Evolutionary conservation across 1,284 basidiomycete genomes (phyloP).

Genomic region (Apiotrichum porosum): DNA sequence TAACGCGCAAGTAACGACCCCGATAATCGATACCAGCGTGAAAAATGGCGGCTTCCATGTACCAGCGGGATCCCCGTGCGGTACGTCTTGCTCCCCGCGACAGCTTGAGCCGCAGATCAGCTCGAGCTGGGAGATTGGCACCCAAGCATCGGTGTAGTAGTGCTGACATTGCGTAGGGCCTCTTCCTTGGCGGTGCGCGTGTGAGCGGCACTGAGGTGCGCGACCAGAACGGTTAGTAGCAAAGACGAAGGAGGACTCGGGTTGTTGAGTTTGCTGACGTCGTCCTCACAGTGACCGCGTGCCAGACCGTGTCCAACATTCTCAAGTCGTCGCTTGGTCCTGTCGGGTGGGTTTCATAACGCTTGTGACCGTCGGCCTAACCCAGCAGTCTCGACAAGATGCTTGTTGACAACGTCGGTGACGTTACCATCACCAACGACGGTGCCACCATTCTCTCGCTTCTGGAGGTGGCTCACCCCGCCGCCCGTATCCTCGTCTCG

Average conservation of each 20-base stretch:
- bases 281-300: conserved; percentile 70
- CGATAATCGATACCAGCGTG: neutral
- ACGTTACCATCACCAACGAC: conserved; percentile 99
- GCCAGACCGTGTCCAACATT: conserved; percentile 94
- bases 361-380: too few species aligned
- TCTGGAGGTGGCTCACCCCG: conserved; percentile 87
- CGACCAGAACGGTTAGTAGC: conserved; percentile 80
- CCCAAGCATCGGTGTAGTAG: too few species aligned
- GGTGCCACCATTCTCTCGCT: conserved; percentile 95
- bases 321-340: conserved; percentile 96
- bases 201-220: conserved; percentile 92
- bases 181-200: conserved; percentile 89
- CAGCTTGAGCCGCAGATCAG: too few species aligned
- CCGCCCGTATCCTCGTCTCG: conserved; percentile 90
- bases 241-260: too few species aligned
- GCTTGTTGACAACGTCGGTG: conserved; percentile 98
- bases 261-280: neutral
- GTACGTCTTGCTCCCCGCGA: conserved; percentile 26
- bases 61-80: conserved; percentile 49
- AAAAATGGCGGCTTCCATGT: conserved; percentile 49
- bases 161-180: conserved; percentile 54
- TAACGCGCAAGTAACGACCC: neutral
- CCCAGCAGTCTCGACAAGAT: conserved; percentile 87
- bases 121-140: too few species aligned
- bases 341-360: conserved; percentile 59